These are phyloP conservation scores for Neoboletus magnificus DNA, from an alignment of 768 basidiomycete genomes.

Conservation along the genomic window DNA sequence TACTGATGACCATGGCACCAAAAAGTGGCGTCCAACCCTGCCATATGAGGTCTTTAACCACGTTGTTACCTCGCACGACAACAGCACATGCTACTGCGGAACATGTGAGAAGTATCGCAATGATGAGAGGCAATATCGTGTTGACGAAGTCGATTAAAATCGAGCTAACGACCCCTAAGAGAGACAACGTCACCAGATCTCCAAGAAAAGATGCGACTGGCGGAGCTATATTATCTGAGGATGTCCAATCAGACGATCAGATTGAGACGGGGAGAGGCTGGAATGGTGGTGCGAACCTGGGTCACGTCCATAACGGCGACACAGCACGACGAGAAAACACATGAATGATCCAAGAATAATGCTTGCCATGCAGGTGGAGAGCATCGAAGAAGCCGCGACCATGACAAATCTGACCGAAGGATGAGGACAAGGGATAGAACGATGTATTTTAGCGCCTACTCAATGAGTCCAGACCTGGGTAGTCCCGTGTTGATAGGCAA, in stretches of 20 bases:
- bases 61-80: slow-evolving; percentile 60
- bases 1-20: slow-evolving; percentile 85
- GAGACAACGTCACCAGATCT: slow-evolving; percentile 84
- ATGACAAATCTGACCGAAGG: slow-evolving; percentile 58
- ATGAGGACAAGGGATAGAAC: slow-evolving; percentile 3
- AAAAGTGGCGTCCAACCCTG: slow-evolving; percentile 92
- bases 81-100: slow-evolving; percentile 49
- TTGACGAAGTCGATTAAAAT: slow-evolving; percentile 63
- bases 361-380: slow-evolving; percentile 74
- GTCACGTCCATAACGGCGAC: slow-evolving; percentile 71
- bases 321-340: slow-evolving; percentile 77
- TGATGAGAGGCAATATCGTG: slow-evolving; percentile 59
- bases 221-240: slow-evolving; percentile 88
- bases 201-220: slow-evolving; percentile 92
- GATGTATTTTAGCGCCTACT: slow-evolving; percentile 29
- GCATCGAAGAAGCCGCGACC: slow-evolving; percentile 76
- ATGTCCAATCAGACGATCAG: slow-evolving; percentile 1
- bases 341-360: slow-evolving; percentile 89
- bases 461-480: slow-evolving; percentile 37
- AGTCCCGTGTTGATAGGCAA: slow-evolving; percentile 26
- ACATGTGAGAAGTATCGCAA: slow-evolving; percentile 50
- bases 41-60: slow-evolving; percentile 67
- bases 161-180: slow-evolving; percentile 74
- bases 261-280: not conserved
- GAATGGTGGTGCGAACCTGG: slow-evolving; percentile 57